Evolutionary conservation across 2,329 filamentous ascomycete genomes (phyloP), one percentile per base, ranked within the genome.

Genomic region (Epichloe sylvatica): DNA sequence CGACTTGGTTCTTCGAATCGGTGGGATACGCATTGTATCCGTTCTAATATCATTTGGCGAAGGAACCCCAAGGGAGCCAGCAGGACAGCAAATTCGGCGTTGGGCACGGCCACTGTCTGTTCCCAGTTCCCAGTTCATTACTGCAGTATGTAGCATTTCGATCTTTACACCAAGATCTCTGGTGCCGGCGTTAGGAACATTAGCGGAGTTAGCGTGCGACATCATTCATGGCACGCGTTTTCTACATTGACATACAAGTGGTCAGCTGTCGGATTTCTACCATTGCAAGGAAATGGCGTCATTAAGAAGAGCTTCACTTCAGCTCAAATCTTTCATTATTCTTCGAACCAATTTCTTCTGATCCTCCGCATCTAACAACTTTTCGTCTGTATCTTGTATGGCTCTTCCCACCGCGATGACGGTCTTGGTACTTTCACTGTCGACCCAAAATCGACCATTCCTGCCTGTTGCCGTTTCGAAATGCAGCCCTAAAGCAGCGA

Each of bases 381-480:
- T 75, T 60, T 83, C 76, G 63, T 97, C 90, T n/a, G 83, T 84
- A 62, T 86, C 79, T 59, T 77, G 76, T 45, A 98, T 70, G 41
- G 87, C 86, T 57, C 79, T 80, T 1, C 90, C 91, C 50, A 97
- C 85, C 1, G 80, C 76, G 53, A 95, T 70, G 7, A 89, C 83
- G 34, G 80, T 81, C 67, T 77, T 84, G 37, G 83, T 70, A 53
- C 74, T 84, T 30, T 84, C 85, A 56, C 84, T 89, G 61, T 91
- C 83, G 13, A 97, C 85, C 89, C 92, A 97, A 21, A 97, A 78
- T 64, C 80, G 83, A 39, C 92, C 92, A 65, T 98, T 98, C 60
- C 88, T 80, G 17, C 92, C 92, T 8, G 95, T 86, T 0, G 91
- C 91, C 52, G 94, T 86, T 72, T 98, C 92, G 64, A 97, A 98